phyloP scores from a whole-genome alignment of 2,329 filamentous ascomycete species.

The Xylariaceae sp. region DNA sequence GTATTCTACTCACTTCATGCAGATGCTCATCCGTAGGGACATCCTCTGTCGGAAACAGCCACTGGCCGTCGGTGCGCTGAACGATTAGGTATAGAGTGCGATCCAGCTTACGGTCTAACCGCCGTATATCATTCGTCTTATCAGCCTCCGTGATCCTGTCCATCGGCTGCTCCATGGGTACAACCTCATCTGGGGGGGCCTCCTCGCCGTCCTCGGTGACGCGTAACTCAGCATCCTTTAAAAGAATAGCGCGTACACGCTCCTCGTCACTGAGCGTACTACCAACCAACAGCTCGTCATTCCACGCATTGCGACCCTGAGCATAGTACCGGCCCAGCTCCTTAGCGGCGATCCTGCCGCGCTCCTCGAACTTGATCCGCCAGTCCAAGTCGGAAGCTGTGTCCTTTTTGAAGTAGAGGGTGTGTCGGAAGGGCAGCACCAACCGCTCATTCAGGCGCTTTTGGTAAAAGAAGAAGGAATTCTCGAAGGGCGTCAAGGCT shows the following conservation, averaged over 20 bases:
- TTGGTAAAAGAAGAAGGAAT: conserved; percentile 95
- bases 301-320: conserved; percentile 75
- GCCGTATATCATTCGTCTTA: conserved; percentile 71
- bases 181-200: conserved; percentile 62
- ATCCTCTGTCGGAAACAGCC: conserved; percentile 81
- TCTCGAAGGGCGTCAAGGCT: conserved; percentile 84
- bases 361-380: conserved; percentile 82
- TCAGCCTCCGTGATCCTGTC: conserved; percentile 80
- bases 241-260: conserved; percentile 68
- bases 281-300: conserved; percentile 85
- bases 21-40: conserved; percentile 76
- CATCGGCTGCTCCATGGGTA: conserved; percentile 73
- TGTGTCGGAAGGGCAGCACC: conserved; percentile 82
- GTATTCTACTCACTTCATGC: conserved; percentile 70
- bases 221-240: conserved; percentile 75
- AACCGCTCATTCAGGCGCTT: conserved; percentile 94
- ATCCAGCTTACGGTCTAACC: conserved; percentile 79
- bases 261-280: conserved; percentile 69
- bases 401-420: conserved; percentile 94
- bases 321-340: conserved; percentile 87
- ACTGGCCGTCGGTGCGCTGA: conserved; percentile 70
- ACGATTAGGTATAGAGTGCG: conserved; percentile 89
- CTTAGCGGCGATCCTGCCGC: conserved; percentile 74
- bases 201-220: conserved; percentile 66
- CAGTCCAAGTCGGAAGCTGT: conserved; percentile 86